Evolutionary conservation across 2,329 filamentous ascomycete genomes (phyloP).

Genomic region (Chaetomiaceae sp.): DNA sequence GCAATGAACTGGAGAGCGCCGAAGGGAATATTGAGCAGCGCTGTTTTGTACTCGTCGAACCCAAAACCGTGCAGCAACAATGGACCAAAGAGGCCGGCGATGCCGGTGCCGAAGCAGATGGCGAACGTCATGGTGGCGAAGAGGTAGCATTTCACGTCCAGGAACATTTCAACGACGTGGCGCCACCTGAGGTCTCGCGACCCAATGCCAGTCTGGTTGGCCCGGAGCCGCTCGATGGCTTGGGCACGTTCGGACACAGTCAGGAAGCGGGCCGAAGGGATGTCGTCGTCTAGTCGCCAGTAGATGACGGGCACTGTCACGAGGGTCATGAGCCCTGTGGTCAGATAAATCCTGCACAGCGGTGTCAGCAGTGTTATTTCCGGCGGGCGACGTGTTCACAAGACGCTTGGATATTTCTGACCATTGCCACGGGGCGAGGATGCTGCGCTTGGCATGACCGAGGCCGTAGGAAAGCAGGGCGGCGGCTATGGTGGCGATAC

Average conservation of each 20-base stretch:
- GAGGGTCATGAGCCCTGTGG: neutral
- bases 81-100: slow-evolving; percentile 53
- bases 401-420: too few species aligned
- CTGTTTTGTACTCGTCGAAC: slow-evolving; percentile 48
- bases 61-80: slow-evolving; percentile 54
- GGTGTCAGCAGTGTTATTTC: too few species aligned
- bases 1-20: slow-evolving; percentile 54
- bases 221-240: slow-evolving; percentile 50
- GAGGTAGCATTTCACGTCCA: slow-evolving; percentile 30
- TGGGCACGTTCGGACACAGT: slow-evolving; percentile 30
- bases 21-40: slow-evolving; percentile 56
- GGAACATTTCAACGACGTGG: slow-evolving; percentile 34
- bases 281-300: neutral
- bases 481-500: slow-evolving; percentile 49
- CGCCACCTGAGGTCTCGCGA: slow-evolving; percentile 37
- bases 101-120: slow-evolving; percentile 43
- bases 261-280: neutral
- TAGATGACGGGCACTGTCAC: neutral
- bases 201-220: slow-evolving; percentile 42
- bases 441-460: slow-evolving; percentile 39
- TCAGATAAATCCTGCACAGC: neutral
- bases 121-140: neutral
- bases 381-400: too few species aligned
- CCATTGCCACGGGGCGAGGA: too few species aligned
- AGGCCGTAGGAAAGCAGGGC: slow-evolving; percentile 48